Conservation (phyloP, 1,284 basidiomycete genomes). For the Takashimella tepidaria region DNA sequence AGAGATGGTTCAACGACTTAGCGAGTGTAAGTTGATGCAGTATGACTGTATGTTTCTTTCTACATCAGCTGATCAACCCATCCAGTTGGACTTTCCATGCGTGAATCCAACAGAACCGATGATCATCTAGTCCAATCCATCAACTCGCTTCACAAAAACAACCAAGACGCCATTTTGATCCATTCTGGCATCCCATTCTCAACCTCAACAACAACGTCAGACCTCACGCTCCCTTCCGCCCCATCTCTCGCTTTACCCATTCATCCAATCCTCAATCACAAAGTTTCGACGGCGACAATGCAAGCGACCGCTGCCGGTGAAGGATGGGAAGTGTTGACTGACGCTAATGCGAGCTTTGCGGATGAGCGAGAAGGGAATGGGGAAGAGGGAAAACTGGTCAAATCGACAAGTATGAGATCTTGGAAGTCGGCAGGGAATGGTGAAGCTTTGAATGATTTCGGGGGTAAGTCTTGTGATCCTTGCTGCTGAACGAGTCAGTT, state of each 20-base stretch:
- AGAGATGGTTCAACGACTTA: slow-evolving; percentile 36
- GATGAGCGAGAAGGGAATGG: slow-evolving; percentile 3
- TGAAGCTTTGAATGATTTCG: slow-evolving; percentile 29
- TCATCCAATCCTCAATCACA: slow-evolving; percentile 10
- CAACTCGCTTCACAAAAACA: too few relatives aligned
- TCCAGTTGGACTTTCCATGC: background rate
- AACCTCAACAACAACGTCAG: too few relatives aligned
- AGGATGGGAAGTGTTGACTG: slow-evolving; percentile 37
- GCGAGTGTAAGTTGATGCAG: slow-evolving; percentile 43
- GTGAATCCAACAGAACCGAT: background rate
- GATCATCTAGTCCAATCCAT: background rate
- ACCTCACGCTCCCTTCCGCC: slow-evolving; percentile 5
- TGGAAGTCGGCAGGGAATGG: slow-evolving; percentile 45
- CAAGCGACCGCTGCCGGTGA: slow-evolving; percentile 14
- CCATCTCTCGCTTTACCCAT: slow-evolving; percentile 7
- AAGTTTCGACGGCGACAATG: slow-evolving; percentile 5
- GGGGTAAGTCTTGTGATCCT: slow-evolving; percentile 16
- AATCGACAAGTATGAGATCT: slow-evolving; percentile 19
- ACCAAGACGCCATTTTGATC: too few relatives aligned
- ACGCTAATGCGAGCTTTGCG: slow-evolving; percentile 31
- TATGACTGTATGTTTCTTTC: too few relatives aligned
- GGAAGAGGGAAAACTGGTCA: slow-evolving; percentile 10
- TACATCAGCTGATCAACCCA: background rate
- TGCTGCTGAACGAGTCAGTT: slow-evolving; percentile 8
- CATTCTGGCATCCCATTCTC: too few relatives aligned